Evolutionary conservation across 1,284 basidiomycete species (phyloP), one percentile per base, ranked within the genome.

Genomic region (Calocybe gambosa): DNA sequence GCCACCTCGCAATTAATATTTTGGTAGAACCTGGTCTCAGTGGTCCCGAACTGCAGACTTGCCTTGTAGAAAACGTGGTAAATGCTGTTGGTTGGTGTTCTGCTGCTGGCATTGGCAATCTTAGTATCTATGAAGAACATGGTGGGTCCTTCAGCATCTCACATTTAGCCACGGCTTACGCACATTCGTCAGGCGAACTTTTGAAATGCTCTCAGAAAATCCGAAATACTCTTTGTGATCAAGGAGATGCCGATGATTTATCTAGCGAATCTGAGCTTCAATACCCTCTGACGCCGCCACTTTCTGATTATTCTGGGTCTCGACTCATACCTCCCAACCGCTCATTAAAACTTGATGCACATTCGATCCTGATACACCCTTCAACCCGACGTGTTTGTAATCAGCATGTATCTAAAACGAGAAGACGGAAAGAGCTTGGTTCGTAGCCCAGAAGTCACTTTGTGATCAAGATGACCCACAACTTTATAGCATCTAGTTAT

Each of bases 251-350:
- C n/a, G 58, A 62, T 6, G 61, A 66, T 45, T 68, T 73, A 39
- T 72, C 70, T 20, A 70, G 69, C 39, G 73, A 71, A 40, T 73
- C 73, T 12, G 80, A 80, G 52, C 59, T 74, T 2, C 75, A 78
- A 57, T 86, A 80, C 58, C 84, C 85, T 35, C 67, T 77, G 44
- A 89, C 85, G 0, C 85, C 85, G 20, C 85, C 85, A 2, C 66
- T 74, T 16, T 87, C 85, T 6, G 84, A 86, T 56, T 72, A 74
- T 54, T 77, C 82, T 18, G 76, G 74, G 20, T 84, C 81, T 5
- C 70, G 78, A 50, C 71, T 77, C 16, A 63, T 78, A 20, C 80
- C 82, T 1, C 80, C 80, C 8, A 69, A 73, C 38, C 55, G 60
- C 37, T 51, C 55, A 16, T 15, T 55, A 8, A 53, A 51, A 19